Evolutionary conservation across 2,329 filamentous ascomycete genomes (phyloP).

Genomic region (Penicillium sp.): DNA sequence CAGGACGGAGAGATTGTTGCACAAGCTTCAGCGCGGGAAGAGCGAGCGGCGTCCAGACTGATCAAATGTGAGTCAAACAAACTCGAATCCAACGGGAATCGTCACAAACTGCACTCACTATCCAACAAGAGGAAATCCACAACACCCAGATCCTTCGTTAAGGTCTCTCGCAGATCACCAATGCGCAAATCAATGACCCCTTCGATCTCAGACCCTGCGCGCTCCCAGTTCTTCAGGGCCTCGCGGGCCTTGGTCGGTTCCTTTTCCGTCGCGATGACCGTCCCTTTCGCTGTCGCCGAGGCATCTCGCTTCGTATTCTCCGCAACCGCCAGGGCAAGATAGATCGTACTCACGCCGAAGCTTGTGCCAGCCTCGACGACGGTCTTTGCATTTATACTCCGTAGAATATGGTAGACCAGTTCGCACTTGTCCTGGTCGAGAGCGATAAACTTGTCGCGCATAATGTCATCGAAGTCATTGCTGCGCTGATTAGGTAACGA

Average conservation of each 20-base stretch:
- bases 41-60: constrained; percentile 61
- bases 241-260: constrained; percentile 57
- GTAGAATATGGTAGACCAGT: constrained; percentile 59
- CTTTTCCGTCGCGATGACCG: constrained; percentile 64
- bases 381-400: constrained; percentile 53
- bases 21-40: constrained; percentile 45
- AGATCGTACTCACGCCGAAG: constrained; percentile 66
- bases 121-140: constrained; percentile 65
- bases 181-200: constrained; percentile 60
- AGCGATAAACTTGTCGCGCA: constrained; percentile 63
- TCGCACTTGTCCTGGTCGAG: constrained; percentile 63
- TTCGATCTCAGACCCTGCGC: constrained; percentile 55
- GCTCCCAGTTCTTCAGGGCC: constrained; percentile 59
- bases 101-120: constrained; percentile 53
- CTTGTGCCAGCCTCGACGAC: constrained; percentile 65
- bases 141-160: constrained; percentile 52
- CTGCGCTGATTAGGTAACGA: constrained; percentile 27
- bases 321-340: constrained; percentile 61
- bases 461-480: constrained; percentile 42
- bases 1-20: constrained; percentile 19
- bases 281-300: constrained; percentile 37
- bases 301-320: constrained; percentile 51
- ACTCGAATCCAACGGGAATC: background rate
- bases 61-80: background rate
- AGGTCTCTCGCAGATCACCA: constrained; percentile 61